phyloP scores from a whole-genome alignment of 139 green algal genomes.

The Choricystis sp. region DNA sequence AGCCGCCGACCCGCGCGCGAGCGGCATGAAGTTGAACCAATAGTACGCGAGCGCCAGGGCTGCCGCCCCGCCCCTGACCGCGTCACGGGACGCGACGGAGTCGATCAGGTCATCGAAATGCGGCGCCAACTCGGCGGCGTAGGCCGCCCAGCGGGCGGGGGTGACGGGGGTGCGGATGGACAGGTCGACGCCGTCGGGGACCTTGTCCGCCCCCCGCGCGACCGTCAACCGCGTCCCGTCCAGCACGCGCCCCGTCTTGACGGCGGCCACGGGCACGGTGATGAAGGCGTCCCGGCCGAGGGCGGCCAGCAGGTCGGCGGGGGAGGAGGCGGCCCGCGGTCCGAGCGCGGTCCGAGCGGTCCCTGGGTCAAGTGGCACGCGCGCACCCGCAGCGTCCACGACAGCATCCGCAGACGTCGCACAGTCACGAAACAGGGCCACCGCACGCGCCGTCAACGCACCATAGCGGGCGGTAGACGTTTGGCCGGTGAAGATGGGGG shows the following conservation, averaged over 20 bases:
- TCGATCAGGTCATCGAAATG: slow-evolving; percentile 45
- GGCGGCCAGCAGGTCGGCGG: slow-evolving; percentile 48
- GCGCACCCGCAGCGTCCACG: slow-evolving; percentile 37
- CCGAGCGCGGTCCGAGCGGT: slow-evolving; percentile 18
- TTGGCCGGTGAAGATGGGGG: slow-evolving; percentile 76
- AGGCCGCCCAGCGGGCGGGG: slow-evolving; percentile 43
- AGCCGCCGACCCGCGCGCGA: slow-evolving; percentile 70
- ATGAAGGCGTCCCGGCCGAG: slow-evolving; percentile 64
- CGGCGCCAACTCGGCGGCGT: slow-evolving; percentile 37
- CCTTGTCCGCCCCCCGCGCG: neutral
- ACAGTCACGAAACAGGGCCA: slow-evolving; percentile 34
- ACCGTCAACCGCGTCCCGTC: slow-evolving; percentile 73
- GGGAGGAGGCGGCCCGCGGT: slow-evolving; percentile 29
- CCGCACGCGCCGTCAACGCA: slow-evolving; percentile 57
- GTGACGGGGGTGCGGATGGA: slow-evolving; percentile 80
- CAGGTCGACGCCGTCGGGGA: slow-evolving; percentile 44
- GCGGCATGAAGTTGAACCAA: slow-evolving; percentile 95
- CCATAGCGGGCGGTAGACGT: slow-evolving; percentile 85
- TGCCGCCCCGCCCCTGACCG: slow-evolving; percentile 4
- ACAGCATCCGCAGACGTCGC: slow-evolving; percentile 28
- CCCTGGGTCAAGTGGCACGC: slow-evolving; percentile 27
- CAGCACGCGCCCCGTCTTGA: slow-evolving; percentile 29
- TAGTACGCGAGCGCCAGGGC: slow-evolving; percentile 42
- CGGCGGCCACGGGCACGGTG: slow-evolving; percentile 62
- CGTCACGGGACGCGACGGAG: slow-evolving; percentile 17